Evolutionary conservation across 2,329 filamentous ascomycete species (phyloP), one percentile per base, ranked within the genome.

Genomic region (Colletotrichum camelliae): DNA sequence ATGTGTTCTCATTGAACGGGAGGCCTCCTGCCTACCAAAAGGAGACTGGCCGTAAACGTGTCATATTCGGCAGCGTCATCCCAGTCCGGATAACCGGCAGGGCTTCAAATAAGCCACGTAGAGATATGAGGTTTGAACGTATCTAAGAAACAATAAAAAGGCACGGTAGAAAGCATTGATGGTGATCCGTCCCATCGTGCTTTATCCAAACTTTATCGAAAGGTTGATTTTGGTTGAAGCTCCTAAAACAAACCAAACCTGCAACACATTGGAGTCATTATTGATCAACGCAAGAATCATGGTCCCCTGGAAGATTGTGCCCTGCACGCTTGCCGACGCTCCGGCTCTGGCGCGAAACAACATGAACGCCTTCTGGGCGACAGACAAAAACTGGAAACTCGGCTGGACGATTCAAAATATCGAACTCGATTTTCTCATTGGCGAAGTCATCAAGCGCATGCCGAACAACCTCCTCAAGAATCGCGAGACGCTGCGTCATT

Each of bases 281-380:
- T 13, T 12, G 5, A 21, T 52, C n/a, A 21, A 21, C 43, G 5
- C 43, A 13, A 52, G 43, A 52, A 21, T 4, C 55, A 74, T 65
- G 72, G 6, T n/a, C 1, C 4, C 58, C 33, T 74, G 52, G 33
- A 55, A n/a, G 5, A 61, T 78, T 13, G 73, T 77, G 15, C 65
- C 74, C 27, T 80, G 78, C 57, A 79, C 78, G 8, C 65, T 80
- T 29, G 75, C 75, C 27, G 78, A 81, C 43, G 76, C 70, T 12
- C 70, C 74, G 16, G 78, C 75, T 10, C 24, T 81, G 10, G 79
- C 79, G 2, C 75, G 68, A 33, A 80, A 81, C 68, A 80, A 80
- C 72, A 80, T 80, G 70, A 75, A 72, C 52, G 80, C 79, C n/a
- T 81, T 80, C 71, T 81, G 77, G 77, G 55, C 55, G 21, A 77